Base-by-base conservation (phyloP, 2,329 filamentous ascomycete genomes). In the Gnomoniopsis sp. region DNA sequence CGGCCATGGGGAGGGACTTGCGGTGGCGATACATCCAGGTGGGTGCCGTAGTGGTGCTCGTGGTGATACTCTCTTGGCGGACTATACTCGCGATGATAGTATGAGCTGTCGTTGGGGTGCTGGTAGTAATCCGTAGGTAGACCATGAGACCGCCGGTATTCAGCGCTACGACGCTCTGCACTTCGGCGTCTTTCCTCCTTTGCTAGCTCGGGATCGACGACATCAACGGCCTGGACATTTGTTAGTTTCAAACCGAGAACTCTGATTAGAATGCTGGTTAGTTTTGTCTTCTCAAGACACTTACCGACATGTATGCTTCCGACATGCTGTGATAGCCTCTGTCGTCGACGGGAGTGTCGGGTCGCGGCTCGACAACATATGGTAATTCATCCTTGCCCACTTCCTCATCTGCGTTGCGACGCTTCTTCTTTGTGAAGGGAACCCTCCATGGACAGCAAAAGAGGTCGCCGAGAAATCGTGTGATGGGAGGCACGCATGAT, bases 371-470 rank as follows among this genome's bases (percentile, higher is more conserved):
- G 2, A 51, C 49, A 3, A 49, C 34, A 23, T 59, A 62, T 3
- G 53, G 57, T 46, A 62, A 30, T 8, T 62, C 56, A 12, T 53
- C 49, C 12, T 47, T 53, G 26, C 59, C 59, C 26, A 62, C 30
- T 15, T 62, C 56, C 47, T 62, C 59, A 19, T 62, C 59, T 2
- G n/a, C 57, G n/a, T 62, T 62, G 49, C 38, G 44, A 14, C 57
- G 52, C 38, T 49, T 59, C 33, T 38, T 59, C 44, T 51, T 51
- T 21, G 53, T 62, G 14, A 62, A 62, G 15, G 59, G 59, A 7
- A 62, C 3, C 44, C 57, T 53, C 59, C 59, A 62, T 8, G 59
- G 57, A 30, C 59, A 62, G 21, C 59, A 62, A 33, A 22, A 59
- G 3, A 62, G 41, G 6, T 62, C 59, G 14, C 59, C 59, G 6